Percentiles rank a stretch among this genome's conserved stretches.
These are phyloP conservation scores for Chrysoporthe austroafricana DNA, from an alignment of 2,329 filamentous ascomycete species.

Conservation along the genomic window DNA sequence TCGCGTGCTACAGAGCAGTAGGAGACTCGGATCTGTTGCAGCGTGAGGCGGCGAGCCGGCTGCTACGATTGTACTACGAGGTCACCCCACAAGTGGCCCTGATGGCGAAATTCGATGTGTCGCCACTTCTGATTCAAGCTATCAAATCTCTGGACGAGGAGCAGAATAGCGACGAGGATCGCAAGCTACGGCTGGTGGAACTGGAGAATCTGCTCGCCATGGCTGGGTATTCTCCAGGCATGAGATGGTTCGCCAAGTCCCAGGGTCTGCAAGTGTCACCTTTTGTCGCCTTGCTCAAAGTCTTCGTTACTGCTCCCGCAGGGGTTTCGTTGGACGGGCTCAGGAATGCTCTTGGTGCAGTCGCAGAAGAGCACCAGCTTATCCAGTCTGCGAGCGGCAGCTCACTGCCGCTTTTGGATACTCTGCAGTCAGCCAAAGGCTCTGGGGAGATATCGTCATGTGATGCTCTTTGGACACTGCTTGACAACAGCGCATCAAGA, in stretches of 20 bases:
- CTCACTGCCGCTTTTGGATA: constrained; percentile 51
- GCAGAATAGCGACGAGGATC: constrained; percentile 46
- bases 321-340: constrained; percentile 56
- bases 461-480: constrained; percentile 63
- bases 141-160: constrained; percentile 62
- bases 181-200: constrained; percentile 69
- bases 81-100: constrained; percentile 78
- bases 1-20: constrained; percentile 72
- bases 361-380: constrained; percentile 69
- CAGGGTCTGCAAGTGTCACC: constrained; percentile 68
- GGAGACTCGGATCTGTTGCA: constrained; percentile 72
- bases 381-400: constrained; percentile 44
- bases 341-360: constrained; percentile 59
- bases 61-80: constrained; percentile 85
- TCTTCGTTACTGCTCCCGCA: constrained; percentile 54
- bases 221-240: constrained; percentile 77
- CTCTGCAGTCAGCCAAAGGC: constrained; percentile 37
- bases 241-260: constrained; percentile 87
- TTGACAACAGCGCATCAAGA: constrained; percentile 82
- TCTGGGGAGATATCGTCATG: constrained; percentile 33
- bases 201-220: constrained; percentile 81
- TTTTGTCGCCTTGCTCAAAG: constrained; percentile 70
- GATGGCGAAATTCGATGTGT: constrained; percentile 87
- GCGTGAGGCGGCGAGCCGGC: constrained; percentile 75
- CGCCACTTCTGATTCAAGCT: constrained; percentile 71